Base-by-base conservation (phyloP, 2,329 filamentous ascomycete genomes). In the Parascedosporium putredinis region DNA sequence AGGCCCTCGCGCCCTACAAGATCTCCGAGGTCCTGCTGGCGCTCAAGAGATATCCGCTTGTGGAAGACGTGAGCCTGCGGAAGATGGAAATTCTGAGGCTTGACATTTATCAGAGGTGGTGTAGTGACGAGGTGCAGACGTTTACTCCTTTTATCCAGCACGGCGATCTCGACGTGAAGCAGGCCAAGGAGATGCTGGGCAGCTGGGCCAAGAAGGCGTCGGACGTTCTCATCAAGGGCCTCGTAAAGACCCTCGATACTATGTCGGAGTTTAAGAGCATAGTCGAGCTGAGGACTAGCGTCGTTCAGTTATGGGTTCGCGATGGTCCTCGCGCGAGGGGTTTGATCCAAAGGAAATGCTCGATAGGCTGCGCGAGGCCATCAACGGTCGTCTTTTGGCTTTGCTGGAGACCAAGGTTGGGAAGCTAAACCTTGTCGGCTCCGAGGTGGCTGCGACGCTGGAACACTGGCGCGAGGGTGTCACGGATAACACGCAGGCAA, bases 101-200 rank as follows among this genome's bases (percentile, higher is more conserved):
- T 23, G 88, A 95, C 59, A 68, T 93, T 8, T 81, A 88, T 58
- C 80, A 83, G 55, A 75, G 76, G 18, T 95, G 89, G 86, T 86
- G 93, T 54, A 77, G 85, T 16, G 81, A 89, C 6, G 88, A 94
- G 53, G 86, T 95, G 38, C 79, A 79, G 44, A 85, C 84, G 55
- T 96, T 94, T 61, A 91, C 83, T 1, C 90, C 90, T 0, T 95
- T 88, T 68, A 86, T 94, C 31, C 81, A 86, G 25, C 83, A 94
- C 57, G 87, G 90, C 55, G 86, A 93, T 55, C 64, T 87, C 4
- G 76, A 81, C 22, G 78, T 75, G 18, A 66, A 70, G 22, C 75
- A 81, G 53, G 78, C 79, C 1, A 73, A 75, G 38, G 75, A 79
- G 2, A 79, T 79, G 63, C 72, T 88, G 12, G 73, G 73, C 20